Base-by-base conservation (phyloP, 1,139 yeast species). In the Wickerhamomyces sp. region DNA sequence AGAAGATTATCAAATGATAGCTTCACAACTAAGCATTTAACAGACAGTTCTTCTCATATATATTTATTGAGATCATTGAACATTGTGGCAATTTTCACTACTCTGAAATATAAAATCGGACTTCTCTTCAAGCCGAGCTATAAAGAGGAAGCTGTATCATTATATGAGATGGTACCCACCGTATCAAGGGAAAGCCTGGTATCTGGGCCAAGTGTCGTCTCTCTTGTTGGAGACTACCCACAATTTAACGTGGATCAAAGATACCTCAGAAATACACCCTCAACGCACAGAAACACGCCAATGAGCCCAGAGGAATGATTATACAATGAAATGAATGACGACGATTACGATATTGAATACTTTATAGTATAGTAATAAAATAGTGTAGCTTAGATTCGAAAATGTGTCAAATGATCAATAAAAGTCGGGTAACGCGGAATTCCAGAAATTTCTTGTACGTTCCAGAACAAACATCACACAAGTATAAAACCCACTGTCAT, bases 1-100 rank as follows among this genome's bases (percentile, higher is more conserved):
- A 63, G 79, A 52, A 53, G 71, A 41, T 48, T 54, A 13, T 53
- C 57, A 2, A 48, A 51, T 37, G 57, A 52, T 26, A 47, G 54
- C 33, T 54, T 52, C 28, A 45, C 45, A 33, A 30, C 25, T 7
- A 36, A 43, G 26, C 28, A 33, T n/a, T 40, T 44, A 7, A 43
- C 42, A 4, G 39, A 19, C n/a, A 47, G 39, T 15, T 36, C 40
- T 9, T 44, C 41, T 16, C 28, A 44, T 39, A 33, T 37, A 6
- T 52, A 52, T 35, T 48, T 52, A 28, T 34, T 52, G 34, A 51
- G 42, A 30, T 43, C 52, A 10, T 22, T 47, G 20, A 51, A 51
- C 26, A 30, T 52, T 33, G 48, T 45, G 6, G 42, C 45, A 3
- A 16, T 50, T 3, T 25, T 51, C 17, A 5, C 27, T 12, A 7